A percentile compares a stretch with the other conserved stretches of the same genome.
phyloP scores from a whole-genome alignment of 768 basidiomycete species.

The Amanita inopinata region DNA sequence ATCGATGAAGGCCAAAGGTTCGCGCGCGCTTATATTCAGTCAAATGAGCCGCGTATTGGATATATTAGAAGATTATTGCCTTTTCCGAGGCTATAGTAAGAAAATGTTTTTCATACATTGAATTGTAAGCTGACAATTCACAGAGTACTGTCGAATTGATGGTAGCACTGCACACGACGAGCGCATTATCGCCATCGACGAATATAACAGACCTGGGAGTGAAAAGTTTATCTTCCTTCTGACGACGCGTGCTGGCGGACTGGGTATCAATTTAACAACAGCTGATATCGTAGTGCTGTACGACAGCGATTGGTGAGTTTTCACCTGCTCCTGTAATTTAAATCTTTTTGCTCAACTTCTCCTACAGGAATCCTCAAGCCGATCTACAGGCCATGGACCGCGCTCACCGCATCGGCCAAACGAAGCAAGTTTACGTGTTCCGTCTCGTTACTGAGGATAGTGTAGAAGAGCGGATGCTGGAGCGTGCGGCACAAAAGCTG shows the following conservation, averaged over 20 bases:
- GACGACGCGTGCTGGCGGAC: slow-evolving; percentile 92
- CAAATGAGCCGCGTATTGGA: slow-evolving; percentile 99
- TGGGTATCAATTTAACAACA: slow-evolving; percentile 92
- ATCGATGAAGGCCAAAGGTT: slow-evolving; percentile 88
- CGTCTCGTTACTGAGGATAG: slow-evolving; percentile 94
- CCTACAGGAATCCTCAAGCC: slow-evolving; percentile 90
- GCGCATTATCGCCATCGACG: slow-evolving; percentile 91
- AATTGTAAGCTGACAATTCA: slow-evolving; percentile 6
- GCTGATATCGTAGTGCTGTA: slow-evolving; percentile 95
- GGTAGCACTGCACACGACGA: slow-evolving; percentile 95
- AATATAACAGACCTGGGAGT: slow-evolving; percentile 89
- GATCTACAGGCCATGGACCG: slow-evolving; percentile 99
- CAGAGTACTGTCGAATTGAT: slow-evolving; percentile 95
- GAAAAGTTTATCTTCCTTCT: slow-evolving; percentile 96
- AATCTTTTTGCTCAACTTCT: neutral
- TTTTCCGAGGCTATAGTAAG: slow-evolving; percentile 84
- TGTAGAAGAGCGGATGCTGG: slow-evolving; percentile 92
- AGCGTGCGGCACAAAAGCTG: slow-evolving; percentile 91
- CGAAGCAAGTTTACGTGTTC: slow-evolving; percentile 96
- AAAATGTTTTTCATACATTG: slow-evolving; percentile 9
- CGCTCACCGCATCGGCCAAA: slow-evolving; percentile 94
- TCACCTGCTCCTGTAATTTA: neutral
- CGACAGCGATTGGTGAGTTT: slow-evolving; percentile 83
- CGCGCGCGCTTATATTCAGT: slow-evolving; percentile 92
- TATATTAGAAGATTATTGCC: slow-evolving; percentile 94